Conservation (phyloP, 768 basidiomycete genomes). For the Psilocybe subaeruginosa region DNA sequence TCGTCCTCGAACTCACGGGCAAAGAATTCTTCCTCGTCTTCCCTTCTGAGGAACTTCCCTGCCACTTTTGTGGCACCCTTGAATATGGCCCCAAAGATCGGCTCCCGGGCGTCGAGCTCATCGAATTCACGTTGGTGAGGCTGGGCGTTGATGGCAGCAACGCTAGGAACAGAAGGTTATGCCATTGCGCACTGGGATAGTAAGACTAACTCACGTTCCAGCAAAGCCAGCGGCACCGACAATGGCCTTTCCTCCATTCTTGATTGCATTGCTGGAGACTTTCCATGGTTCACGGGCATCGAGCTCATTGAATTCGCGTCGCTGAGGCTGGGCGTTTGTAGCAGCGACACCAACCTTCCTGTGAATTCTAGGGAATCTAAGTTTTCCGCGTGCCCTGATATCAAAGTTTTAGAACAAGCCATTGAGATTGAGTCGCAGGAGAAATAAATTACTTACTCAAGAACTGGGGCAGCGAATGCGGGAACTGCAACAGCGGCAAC, state of each 20-base stretch:
- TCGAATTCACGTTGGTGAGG: slow-evolving; percentile 4
- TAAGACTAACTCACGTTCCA: slow-evolving; percentile 3
- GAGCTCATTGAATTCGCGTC: slow-evolving; percentile 1
- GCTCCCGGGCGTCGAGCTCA: slow-evolving; percentile 4
- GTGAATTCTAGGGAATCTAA: background rate
- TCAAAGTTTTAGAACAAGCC: background rate
- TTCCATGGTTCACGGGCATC: background rate
- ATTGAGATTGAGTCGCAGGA: background rate
- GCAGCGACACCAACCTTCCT: background rate
- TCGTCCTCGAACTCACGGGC: slow-evolving; percentile 1
- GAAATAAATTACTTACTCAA: background rate
- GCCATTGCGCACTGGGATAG: background rate
- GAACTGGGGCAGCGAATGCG: slow-evolving; percentile 6
- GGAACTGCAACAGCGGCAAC: slow-evolving; percentile 6
- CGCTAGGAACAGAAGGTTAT: background rate
- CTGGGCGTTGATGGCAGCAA: slow-evolving; percentile 3
- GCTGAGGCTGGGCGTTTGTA: background rate
- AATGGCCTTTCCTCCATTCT: background rate
- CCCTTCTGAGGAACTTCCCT: background rate
- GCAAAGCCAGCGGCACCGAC: slow-evolving; percentile 9
- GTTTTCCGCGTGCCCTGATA: background rate
- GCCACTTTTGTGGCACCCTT: slow-evolving; percentile 4
- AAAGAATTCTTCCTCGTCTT: slow-evolving; percentile 2
- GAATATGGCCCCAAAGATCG: background rate
- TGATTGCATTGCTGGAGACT: slow-evolving; percentile 1